Evolutionary conservation across 768 basidiomycete species (phyloP).

Genomic region (Kwoniella newhampshirensis): DNA sequence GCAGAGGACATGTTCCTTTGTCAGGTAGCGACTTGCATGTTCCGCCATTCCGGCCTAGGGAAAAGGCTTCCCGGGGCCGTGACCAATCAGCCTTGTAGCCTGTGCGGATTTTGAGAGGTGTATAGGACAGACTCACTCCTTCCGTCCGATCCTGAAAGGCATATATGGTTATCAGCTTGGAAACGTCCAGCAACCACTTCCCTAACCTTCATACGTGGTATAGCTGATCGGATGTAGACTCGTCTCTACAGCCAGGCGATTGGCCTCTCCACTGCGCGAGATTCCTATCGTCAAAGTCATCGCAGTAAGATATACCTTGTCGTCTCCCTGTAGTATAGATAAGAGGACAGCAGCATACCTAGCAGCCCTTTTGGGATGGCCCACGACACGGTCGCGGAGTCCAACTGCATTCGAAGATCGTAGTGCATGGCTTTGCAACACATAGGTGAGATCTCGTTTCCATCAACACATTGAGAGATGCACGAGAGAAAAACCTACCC

Average conservation of each 20-base stretch:
- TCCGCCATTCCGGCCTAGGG: constrained; percentile 28
- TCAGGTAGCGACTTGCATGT: constrained; percentile 33
- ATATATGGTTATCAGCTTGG: background rate
- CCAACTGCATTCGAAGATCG: constrained; percentile 45
- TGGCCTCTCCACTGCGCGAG: constrained; percentile 31
- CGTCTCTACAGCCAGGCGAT: constrained; percentile 43
- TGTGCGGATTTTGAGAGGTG: background rate
- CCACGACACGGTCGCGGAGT: constrained; percentile 42
- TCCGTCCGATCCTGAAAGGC: constrained; percentile 22
- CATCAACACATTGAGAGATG: background rate
- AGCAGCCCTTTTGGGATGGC: constrained; percentile 42
- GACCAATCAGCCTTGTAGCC: no score
- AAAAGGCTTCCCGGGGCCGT: constrained; percentile 20
- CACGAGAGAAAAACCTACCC: constrained; percentile 21
- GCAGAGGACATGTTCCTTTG: background rate
- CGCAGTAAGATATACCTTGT: no score
- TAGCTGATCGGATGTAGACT: constrained; percentile 45
- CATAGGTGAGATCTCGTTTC: background rate
- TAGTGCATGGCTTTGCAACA: constrained; percentile 38
- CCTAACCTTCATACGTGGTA: constrained; percentile 42
- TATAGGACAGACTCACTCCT: constrained; percentile 8
- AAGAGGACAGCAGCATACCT: constrained; percentile 20
- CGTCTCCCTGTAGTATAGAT: background rate
- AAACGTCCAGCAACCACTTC: background rate
- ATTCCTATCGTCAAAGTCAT: background rate